Percentiles rank a stretch among this genome's conserved stretches.
These are phyloP conservation scores for Neurospora cerealis DNA, from an alignment of 495 filamentous ascomycete species.

Conservation along the genomic window DNA sequence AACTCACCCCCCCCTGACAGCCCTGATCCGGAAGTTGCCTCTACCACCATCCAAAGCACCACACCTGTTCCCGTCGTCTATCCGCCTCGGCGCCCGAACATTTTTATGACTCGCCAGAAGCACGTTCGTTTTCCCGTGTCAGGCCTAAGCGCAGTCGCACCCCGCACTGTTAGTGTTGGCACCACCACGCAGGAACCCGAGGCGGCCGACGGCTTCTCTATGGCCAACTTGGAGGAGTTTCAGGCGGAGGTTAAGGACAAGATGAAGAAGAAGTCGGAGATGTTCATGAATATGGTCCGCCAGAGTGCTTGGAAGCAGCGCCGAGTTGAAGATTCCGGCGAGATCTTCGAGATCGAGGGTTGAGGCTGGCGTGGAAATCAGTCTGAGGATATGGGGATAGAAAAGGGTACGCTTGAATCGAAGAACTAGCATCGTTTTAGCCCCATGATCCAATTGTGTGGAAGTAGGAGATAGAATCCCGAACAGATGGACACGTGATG, in stretches of 20 bases:
- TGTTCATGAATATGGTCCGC: not conserved
- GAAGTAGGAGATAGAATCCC: no score
- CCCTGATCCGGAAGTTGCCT: not conserved
- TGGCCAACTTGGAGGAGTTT: not conserved
- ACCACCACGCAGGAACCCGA: not conserved
- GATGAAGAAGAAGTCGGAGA: not conserved
- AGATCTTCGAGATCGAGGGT: not conserved
- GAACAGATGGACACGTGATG: not conserved
- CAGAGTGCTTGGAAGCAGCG: not conserved
- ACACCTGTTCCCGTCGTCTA: rapidly evolving
- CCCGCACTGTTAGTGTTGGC: no score
- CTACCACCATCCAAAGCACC: not conserved
- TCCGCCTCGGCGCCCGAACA: not conserved
- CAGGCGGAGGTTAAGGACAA: rapidly evolving
- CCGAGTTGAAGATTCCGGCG: not conserved
- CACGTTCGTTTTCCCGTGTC: not conserved
- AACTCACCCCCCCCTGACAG: not conserved
- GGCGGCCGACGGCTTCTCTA: not conserved
- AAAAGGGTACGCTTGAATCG: not conserved
- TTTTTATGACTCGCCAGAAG: not conserved
- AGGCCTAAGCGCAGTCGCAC: not conserved
- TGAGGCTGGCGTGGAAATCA: not conserved
- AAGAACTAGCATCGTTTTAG: not conserved
- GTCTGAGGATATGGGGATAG: not conserved
- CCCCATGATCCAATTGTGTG: no score